These are phyloP conservation scores for Juglanconis oblonga DNA, from an alignment of 2,329 filamentous ascomycete species.

Conservation along the genomic window DNA sequence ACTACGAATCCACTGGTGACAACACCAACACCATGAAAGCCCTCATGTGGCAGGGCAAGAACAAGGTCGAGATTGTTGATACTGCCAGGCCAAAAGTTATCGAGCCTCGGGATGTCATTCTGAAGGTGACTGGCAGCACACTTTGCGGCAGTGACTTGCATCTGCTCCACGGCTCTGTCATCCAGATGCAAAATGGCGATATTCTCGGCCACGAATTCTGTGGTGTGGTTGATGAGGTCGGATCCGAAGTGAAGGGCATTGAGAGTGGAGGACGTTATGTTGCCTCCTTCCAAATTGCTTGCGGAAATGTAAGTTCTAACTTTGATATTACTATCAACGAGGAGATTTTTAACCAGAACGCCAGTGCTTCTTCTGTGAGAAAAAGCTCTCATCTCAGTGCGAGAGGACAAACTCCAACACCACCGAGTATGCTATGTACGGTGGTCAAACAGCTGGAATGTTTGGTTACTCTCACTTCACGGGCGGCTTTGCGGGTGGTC, in stretches of 20 bases:
- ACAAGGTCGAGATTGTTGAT: conserved; percentile 68
- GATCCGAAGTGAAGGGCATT: conserved; percentile 50
- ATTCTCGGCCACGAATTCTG: conserved; percentile 66
- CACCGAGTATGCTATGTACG: conserved; percentile 72
- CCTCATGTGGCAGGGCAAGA: conserved; percentile 78
- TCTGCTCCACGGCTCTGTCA: conserved; percentile 52
- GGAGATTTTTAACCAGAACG: background rate
- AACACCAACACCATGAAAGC: conserved; percentile 70
- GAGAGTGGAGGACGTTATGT: conserved; percentile 69
- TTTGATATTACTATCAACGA: background rate
- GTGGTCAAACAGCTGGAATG: conserved; percentile 69
- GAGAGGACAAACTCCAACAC: conserved; percentile 76
- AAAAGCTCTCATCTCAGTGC: conserved; percentile 77
- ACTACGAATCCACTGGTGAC: conserved; percentile 49
- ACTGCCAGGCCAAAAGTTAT: conserved; percentile 69
- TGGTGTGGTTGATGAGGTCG: conserved; percentile 53
- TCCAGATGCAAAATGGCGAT: conserved; percentile 61
- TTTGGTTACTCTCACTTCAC: conserved; percentile 78
- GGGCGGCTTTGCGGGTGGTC: conserved; percentile 82
- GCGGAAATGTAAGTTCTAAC: conserved; percentile 37
- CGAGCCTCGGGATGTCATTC: conserved; percentile 73
- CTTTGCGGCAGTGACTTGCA: conserved; percentile 60
- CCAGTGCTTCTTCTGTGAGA: conserved; percentile 72
- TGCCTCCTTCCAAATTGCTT: conserved; percentile 82
- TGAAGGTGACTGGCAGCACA: conserved; percentile 68